Percentiles rank a stretch among this genome's conserved stretches.
phyloP scores from a whole-genome alignment of 768 basidiomycete species.

The Mycena epipterygia region DNA sequence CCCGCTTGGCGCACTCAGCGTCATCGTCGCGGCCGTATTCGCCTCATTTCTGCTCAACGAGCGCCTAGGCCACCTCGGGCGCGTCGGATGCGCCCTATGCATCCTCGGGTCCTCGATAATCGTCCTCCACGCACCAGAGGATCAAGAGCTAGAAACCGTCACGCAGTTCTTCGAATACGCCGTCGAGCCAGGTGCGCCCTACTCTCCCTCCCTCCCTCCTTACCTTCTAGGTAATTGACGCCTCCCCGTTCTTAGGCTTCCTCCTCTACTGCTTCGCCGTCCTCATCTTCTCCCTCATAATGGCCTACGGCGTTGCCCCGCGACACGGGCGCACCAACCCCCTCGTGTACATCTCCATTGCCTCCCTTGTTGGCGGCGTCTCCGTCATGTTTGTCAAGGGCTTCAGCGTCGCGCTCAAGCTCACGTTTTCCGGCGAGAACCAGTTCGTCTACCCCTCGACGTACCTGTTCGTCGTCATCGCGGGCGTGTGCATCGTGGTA shows the following conservation, averaged over 20 bases:
- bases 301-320: slow-evolving; percentile 90
- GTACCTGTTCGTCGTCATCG: slow-evolving; percentile 92
- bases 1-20: slow-evolving; percentile 93
- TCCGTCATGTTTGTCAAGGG: slow-evolving; percentile 99
- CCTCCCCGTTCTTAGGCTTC: slow-evolving; percentile 70
- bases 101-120: slow-evolving; percentile 92
- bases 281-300: slow-evolving; percentile 82
- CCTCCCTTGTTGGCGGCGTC: slow-evolving; percentile 94
- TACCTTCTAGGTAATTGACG: background rate
- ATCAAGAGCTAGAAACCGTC: slow-evolving; percentile 92
- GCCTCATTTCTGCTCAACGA: slow-evolving; percentile 94
- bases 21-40: slow-evolving; percentile 81
- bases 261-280: slow-evolving; percentile 91
- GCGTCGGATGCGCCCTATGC: slow-evolving; percentile 87
- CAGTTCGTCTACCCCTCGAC: slow-evolving; percentile 95
- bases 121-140: slow-evolving; percentile 95
- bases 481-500: slow-evolving; percentile 87
- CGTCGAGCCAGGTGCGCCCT: slow-evolving; percentile 80
- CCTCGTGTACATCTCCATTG: slow-evolving; percentile 94
- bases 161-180: slow-evolving; percentile 95
- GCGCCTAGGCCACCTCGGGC: slow-evolving; percentile 92
- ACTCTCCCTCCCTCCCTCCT: background rate
- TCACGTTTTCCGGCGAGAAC: slow-evolving; percentile 93
- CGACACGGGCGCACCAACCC: slow-evolving; percentile 90
- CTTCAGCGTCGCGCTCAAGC: slow-evolving; percentile 95